Evolutionary conservation across 148 eudicot genomes (phyloP).

Genomic region (Nepenthes gracilis): DNA sequence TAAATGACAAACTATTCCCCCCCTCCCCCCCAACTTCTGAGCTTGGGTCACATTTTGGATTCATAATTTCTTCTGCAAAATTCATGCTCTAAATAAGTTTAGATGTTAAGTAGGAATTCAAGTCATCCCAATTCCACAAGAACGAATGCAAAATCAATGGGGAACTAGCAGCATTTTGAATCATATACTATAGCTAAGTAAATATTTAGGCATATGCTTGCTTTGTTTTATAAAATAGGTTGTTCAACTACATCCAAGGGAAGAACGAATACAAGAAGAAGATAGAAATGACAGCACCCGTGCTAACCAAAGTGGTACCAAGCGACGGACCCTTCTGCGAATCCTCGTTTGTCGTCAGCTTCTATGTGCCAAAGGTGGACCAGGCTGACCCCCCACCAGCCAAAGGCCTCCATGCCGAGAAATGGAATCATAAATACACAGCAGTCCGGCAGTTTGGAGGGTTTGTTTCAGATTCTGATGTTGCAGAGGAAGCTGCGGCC

Average conservation of each 20-base stretch:
- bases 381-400: constrained; percentile 75
- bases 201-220: too few relatives aligned
- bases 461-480: constrained; percentile 35
- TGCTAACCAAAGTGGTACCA: constrained; percentile 61
- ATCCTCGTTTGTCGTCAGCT: constrained; percentile 74
- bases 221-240: constrained; percentile 21
- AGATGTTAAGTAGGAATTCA: too few relatives aligned
- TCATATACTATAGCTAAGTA: too few relatives aligned
- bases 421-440: constrained; percentile 42
- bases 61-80: too few relatives aligned
- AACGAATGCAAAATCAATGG: too few relatives aligned
- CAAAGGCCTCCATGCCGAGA: constrained; percentile 41
- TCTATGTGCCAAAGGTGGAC: constrained; percentile 64
- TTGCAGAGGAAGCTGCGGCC: constrained; percentile 60
- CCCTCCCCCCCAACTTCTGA: too few relatives aligned
- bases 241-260: constrained; percentile 77
- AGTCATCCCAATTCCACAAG: too few relatives aligned
- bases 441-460: constrained; percentile 81
- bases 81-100: too few relatives aligned
- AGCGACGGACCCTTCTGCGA: constrained; percentile 87
- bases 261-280: constrained; percentile 36
- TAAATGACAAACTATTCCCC: too few relatives aligned
- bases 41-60: too few relatives aligned
- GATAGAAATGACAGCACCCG: constrained; percentile 93
- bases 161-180: too few relatives aligned